Conservation (phyloP, 805 yeast genomes). For the Teunomyces pallodes region DNA sequence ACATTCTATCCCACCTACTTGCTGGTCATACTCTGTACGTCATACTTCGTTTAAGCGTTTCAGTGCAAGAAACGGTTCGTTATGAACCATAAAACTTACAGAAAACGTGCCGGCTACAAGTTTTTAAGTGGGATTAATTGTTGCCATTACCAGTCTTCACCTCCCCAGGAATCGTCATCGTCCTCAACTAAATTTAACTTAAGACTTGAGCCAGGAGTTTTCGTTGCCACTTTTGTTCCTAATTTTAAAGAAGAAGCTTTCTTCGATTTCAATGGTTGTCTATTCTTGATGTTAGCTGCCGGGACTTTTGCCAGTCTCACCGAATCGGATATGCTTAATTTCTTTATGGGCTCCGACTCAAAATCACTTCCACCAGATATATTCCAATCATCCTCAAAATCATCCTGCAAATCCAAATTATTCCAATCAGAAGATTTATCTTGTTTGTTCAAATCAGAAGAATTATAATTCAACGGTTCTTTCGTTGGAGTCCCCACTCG, state of each 20-base stretch:
- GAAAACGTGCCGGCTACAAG: neutral
- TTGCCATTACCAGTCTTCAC: constrained; percentile 9
- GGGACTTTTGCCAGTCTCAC: constrained; percentile 1
- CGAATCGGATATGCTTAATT: neutral
- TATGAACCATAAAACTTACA: too few relatives aligned
- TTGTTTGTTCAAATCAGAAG: neutral
- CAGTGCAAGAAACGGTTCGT: too few relatives aligned
- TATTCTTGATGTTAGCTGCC: constrained; percentile 2
- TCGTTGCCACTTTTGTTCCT: constrained; percentile 13
- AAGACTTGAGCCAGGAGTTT: constrained; percentile 22
- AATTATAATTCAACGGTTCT: constrained; percentile 7
- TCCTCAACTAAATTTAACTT: constrained; percentile 21
- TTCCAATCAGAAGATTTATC: constrained; percentile 7
- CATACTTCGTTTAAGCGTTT: too few relatives aligned
- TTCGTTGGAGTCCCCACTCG: constrained; percentile 25
- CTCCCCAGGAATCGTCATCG: constrained; percentile 33
- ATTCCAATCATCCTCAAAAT: constrained; percentile 22
- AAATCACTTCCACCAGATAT: constrained; percentile 13
- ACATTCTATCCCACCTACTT: too few relatives aligned
- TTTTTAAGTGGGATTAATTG: too few relatives aligned
- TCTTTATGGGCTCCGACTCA: constrained; percentile 3
- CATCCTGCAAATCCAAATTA: constrained; percentile 18
- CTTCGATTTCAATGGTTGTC: constrained; percentile 5
- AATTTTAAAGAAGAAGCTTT: constrained; percentile 21
- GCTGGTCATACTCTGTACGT: too few relatives aligned